Conservation (phyloP, 192 early-diverging fungal species). For the Spizellomyces sp. region DNA sequence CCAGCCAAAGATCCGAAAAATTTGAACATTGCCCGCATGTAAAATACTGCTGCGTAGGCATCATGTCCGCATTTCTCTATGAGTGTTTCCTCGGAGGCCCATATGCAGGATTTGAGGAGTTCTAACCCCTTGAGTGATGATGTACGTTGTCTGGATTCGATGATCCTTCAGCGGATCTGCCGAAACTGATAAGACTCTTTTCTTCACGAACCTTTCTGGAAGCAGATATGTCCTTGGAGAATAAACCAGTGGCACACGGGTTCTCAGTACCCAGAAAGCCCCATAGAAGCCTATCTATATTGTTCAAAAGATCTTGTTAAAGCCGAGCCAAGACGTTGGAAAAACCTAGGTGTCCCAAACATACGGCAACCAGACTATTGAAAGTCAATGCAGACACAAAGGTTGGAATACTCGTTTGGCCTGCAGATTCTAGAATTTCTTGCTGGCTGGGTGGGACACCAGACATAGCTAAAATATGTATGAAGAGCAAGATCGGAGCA, state of each 20-base stretch:
- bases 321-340: background rate
- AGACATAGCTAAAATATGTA: background rate
- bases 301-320: background rate
- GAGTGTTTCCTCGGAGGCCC: slow-evolving; percentile 9
- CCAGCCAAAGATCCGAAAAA: slow-evolving; percentile 64
- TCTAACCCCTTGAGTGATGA: slow-evolving; percentile 1
- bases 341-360: background rate
- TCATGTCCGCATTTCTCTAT: slow-evolving; percentile 57
- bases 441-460: slow-evolving; percentile 9
- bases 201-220: slow-evolving; percentile 46
- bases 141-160: background rate
- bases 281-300: slow-evolving; percentile 43
- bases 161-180: background rate
- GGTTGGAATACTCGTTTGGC: slow-evolving; percentile 46
- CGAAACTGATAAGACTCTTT: background rate
- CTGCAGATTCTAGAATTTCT: slow-evolving; percentile 15
- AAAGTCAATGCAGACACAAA: slow-evolving; percentile 73
- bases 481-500: too few relatives aligned
- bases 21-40: slow-evolving; percentile 65
- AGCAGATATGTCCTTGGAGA: slow-evolving; percentile 71
- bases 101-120: slow-evolving; percentile 14
- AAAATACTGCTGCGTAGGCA: slow-evolving; percentile 78
- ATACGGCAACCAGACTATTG: slow-evolving; percentile 58
- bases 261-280: slow-evolving; percentile 68
- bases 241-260: slow-evolving; percentile 67